These are phyloP conservation scores for Bruguiera parviflora DNA, from an alignment of 345 rosid genomes.

Conservation along the genomic window DNA sequence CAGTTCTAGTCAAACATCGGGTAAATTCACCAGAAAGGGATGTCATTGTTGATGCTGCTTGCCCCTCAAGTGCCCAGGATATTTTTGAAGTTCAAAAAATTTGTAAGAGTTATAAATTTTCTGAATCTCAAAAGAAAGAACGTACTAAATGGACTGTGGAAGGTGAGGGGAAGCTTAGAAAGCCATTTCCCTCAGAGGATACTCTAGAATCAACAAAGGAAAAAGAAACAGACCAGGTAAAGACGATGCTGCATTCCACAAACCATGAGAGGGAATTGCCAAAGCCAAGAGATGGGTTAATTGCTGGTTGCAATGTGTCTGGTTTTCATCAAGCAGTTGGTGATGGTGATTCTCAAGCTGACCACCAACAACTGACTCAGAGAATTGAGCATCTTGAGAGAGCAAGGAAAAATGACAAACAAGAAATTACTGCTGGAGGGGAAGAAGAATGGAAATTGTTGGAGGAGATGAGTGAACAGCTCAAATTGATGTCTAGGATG, in stretches of 20 bases:
- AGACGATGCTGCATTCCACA: slow-evolving; percentile 27
- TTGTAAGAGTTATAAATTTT: slow-evolving; percentile 20
- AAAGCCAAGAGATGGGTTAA: slow-evolving; percentile 23
- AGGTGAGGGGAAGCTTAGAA: slow-evolving; percentile 37
- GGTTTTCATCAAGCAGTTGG: slow-evolving; percentile 2
- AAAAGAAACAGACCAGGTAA: slow-evolving; percentile 28
- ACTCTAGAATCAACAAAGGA: slow-evolving; percentile 7
- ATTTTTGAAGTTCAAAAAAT: slow-evolving; percentile 58
- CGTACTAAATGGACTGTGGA: slow-evolving; percentile 20
- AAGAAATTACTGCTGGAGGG: slow-evolving; percentile 38
- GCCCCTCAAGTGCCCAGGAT: slow-evolving; percentile 48
- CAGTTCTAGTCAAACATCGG: slow-evolving; percentile 32
- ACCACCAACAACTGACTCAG: slow-evolving; percentile 28
- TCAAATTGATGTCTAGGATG: slow-evolving; percentile 53
- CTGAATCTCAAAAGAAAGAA: slow-evolving; percentile 11
- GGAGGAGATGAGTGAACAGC: slow-evolving; percentile 59
- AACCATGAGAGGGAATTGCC: slow-evolving; percentile 22
- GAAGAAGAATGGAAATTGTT: slow-evolving; percentile 50
- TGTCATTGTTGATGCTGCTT: slow-evolving; percentile 14
- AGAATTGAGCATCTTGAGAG: slow-evolving; percentile 55
- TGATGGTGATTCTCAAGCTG: slow-evolving; percentile 15
- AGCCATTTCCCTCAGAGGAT: slow-evolving; percentile 24
- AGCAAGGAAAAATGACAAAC: slow-evolving; percentile 27
- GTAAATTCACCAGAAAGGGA: slow-evolving; percentile 23
- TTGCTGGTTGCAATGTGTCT: slow-evolving; percentile 17